Percentiles rank a stretch among this genome's conserved stretches.
These are phyloP conservation scores for Naganishia sp. DNA, from an alignment of 1,284 basidiomycete species.

Conservation along the genomic window DNA sequence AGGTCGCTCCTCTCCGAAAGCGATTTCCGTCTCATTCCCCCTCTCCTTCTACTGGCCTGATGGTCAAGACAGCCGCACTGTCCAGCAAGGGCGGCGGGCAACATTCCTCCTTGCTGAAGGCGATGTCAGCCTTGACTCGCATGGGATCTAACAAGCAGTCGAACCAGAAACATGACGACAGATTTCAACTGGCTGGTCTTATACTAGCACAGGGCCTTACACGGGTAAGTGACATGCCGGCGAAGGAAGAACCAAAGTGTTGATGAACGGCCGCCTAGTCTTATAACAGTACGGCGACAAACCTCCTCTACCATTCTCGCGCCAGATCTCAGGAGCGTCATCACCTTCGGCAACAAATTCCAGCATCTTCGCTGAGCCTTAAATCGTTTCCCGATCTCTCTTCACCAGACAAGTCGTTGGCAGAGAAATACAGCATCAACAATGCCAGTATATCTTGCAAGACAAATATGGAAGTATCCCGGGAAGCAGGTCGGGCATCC, in stretches of 20 bases:
- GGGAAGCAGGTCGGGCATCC: conserved; percentile 63
- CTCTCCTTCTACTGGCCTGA: conserved; percentile 37
- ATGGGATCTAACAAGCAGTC: conserved; percentile 39
- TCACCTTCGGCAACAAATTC: conserved; percentile 39
- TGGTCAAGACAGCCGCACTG: conserved; percentile 35
- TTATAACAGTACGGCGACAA: conserved; percentile 4
- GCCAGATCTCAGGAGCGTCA: conserved; percentile 36
- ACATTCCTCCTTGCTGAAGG: conserved; percentile 42
- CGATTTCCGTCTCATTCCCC: conserved; percentile 47
- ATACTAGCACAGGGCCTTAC: conserved; percentile 33
- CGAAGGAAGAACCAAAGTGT: background rate
- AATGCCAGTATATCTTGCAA: conserved; percentile 59
- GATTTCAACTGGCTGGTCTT: conserved; percentile 36
- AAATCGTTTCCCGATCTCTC: conserved; percentile 61
- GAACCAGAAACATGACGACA: conserved; percentile 22
- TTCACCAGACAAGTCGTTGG: conserved; percentile 65
- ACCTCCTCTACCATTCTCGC: conserved; percentile 3
- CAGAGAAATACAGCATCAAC: conserved; percentile 61
- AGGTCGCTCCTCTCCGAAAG: conserved; percentile 44
- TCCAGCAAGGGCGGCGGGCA: conserved; percentile 9
- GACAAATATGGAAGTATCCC: conserved; percentile 64
- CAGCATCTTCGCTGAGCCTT: conserved; percentile 62
- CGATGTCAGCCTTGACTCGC: conserved; percentile 46
- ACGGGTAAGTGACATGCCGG: conserved; percentile 1
- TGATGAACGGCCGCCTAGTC: background rate